These are phyloP conservation scores for Boletus tylopilopsis DNA, from an alignment of 768 basidiomycete genomes.

Conservation along the genomic window DNA sequence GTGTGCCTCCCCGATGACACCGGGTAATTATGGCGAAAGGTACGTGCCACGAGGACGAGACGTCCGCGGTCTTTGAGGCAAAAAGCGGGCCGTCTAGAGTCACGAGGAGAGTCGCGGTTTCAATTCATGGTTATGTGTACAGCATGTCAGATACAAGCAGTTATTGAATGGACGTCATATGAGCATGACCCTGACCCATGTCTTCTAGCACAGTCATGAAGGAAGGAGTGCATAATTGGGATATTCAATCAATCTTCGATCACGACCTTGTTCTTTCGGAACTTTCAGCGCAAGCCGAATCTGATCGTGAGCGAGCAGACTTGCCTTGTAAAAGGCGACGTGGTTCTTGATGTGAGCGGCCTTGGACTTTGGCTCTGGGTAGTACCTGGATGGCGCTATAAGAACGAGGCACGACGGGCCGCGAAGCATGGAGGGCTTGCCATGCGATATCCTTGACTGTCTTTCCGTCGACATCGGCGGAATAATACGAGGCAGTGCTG, in stretches of 20 bases:
- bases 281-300: neutral
- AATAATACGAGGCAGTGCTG: conserved; percentile 67
- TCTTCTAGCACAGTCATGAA: too few species aligned
- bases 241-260: conserved; percentile 12
- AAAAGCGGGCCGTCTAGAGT: too few species aligned
- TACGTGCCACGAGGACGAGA: neutral
- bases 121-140: neutral
- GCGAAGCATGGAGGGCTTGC: conserved; percentile 34
- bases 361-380: conserved; percentile 51
- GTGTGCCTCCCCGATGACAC: neutral
- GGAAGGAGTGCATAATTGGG: too few species aligned
- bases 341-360: conserved; percentile 62
- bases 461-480: conserved; percentile 47
- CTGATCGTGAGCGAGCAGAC: neutral
- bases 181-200: neutral
- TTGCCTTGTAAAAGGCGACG: conserved; percentile 78
- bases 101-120: neutral
- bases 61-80: too few species aligned
- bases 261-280: conserved; percentile 17
- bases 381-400: conserved; percentile 49
- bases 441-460: conserved; percentile 61
- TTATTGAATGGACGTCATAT: neutral
- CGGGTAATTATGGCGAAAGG: neutral
- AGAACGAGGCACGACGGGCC: neutral
- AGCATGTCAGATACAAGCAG: neutral